These are phyloP conservation scores for Ganoderma boninense DNA, from an alignment of 1,284 basidiomycete species.

Conservation along the genomic window DNA sequence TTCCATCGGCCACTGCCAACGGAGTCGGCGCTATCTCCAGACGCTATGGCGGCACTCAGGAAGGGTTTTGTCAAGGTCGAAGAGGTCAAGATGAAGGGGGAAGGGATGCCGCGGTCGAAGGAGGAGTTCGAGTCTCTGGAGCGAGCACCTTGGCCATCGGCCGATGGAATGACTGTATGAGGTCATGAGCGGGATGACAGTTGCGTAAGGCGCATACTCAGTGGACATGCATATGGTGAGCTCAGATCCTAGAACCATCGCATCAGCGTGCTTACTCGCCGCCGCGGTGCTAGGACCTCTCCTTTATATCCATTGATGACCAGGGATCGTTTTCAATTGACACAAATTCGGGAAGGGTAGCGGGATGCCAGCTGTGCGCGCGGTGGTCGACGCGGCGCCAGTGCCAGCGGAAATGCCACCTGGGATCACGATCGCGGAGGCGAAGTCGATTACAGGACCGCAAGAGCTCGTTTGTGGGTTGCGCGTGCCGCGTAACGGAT, in stretches of 20 bases:
- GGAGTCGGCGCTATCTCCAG: slow-evolving; percentile 53
- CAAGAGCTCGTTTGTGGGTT: slow-evolving; percentile 85
- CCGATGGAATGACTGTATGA: slow-evolving; percentile 79
- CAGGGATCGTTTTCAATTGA: neutral
- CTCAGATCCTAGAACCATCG: neutral
- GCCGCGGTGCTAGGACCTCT: neutral
- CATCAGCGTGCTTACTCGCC: neutral
- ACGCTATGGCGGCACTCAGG: slow-evolving; percentile 56
- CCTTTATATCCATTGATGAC: too few relatives aligned
- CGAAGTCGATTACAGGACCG: slow-evolving; percentile 83
- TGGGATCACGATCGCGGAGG: slow-evolving; percentile 69
- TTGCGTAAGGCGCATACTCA: slow-evolving; percentile 16
- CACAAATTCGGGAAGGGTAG: slow-evolving; percentile 17
- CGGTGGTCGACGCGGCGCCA: slow-evolving; percentile 24
- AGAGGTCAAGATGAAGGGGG: slow-evolving; percentile 55
- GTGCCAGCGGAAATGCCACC: slow-evolving; percentile 55
- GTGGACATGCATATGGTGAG: neutral
- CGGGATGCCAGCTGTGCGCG: neutral
- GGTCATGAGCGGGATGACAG: slow-evolving; percentile 57
- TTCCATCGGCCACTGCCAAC: slow-evolving; percentile 63
- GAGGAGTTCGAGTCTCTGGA: slow-evolving; percentile 90
- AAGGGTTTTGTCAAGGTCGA: slow-evolving; percentile 64
- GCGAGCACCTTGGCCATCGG: slow-evolving; percentile 67
- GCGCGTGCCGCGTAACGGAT: slow-evolving; percentile 81
- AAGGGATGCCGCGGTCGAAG: slow-evolving; percentile 79